Evolutionary conservation across 345 rosid species (phyloP).

Genomic region (Anastatica hierochuntica): DNA sequence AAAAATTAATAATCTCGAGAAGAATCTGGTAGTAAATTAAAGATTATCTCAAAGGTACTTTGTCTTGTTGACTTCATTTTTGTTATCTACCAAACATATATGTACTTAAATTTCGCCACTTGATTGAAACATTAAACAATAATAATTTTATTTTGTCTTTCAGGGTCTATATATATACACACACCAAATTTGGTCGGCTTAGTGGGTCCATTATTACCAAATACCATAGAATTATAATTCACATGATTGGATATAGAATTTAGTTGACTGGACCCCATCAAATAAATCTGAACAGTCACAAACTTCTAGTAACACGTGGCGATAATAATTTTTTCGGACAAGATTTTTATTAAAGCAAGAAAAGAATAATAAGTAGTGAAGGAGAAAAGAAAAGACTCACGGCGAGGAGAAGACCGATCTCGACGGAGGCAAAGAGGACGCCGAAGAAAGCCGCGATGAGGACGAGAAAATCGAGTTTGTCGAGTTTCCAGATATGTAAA

Average conservation of each 20-base stretch:
- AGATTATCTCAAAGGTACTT: no score
- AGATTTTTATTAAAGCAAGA: no score
- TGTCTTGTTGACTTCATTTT: no score
- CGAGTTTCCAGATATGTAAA: conserved; percentile 53
- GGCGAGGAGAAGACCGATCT: conserved; percentile 70
- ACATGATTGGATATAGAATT: conserved; percentile 4
- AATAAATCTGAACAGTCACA: no score
- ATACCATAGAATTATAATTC: no score
- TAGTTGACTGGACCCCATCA: conserved; percentile 8
- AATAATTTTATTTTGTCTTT: conserved; percentile 7
- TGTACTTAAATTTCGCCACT: background rate
- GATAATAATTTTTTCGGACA: no score
- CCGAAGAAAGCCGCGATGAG: conserved; percentile 62
- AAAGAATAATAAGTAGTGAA: no score
- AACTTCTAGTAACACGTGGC: no score
- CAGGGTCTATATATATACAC: background rate
- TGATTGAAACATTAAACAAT: background rate
- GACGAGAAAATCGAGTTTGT: conserved; percentile 71
- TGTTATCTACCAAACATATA: no score
- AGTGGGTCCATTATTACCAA: background rate
- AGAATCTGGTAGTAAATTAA: no score
- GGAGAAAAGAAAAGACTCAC: no score
- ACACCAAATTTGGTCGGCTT: conserved; percentile 21
- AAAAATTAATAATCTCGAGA: no score
- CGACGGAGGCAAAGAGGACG: conserved; percentile 65